These are phyloP conservation scores for Penicillium brevicompactum DNA, from an alignment of 2,329 filamentous ascomycete genomes.

Conservation along the genomic window DNA sequence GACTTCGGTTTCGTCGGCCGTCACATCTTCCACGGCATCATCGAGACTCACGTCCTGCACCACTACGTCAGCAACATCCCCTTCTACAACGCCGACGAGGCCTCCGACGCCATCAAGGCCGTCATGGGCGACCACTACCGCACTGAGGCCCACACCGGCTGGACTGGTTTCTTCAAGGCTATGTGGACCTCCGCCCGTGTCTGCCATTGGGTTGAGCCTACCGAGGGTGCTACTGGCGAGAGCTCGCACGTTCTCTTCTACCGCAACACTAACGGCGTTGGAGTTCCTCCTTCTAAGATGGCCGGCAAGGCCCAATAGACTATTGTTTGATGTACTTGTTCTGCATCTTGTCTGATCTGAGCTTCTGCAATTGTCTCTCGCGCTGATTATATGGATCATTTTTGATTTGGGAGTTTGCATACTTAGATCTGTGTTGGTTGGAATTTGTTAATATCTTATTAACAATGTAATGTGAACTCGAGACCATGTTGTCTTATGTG, in stretches of 20 bases:
- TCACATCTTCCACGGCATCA: constrained; percentile 88
- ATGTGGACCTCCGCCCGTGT: constrained; percentile 78
- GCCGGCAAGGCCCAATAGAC: constrained; percentile 11
- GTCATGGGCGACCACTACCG: constrained; percentile 97
- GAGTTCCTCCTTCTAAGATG: constrained; percentile 58
- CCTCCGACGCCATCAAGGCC: constrained; percentile 87
- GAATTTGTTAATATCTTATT: too few relatives aligned
- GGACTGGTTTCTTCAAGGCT: constrained; percentile 79
- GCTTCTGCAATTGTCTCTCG: too few relatives aligned
- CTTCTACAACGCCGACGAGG: constrained; percentile 95
- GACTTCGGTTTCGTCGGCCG: constrained; percentile 96
- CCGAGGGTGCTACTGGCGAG: constrained; percentile 75
- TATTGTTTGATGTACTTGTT: not conserved
- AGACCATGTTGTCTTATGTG: too few relatives aligned
- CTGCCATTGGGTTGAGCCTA: constrained; percentile 98
- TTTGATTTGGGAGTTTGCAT: not conserved
- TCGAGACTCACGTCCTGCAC: constrained; percentile 97
- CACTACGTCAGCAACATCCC: constrained; percentile 96
- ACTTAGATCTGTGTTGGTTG: not conserved
- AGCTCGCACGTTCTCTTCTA: constrained; percentile 88
- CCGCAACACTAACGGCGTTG: constrained; percentile 89
- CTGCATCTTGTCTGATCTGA: not conserved
- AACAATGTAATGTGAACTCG: too few relatives aligned
- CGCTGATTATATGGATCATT: not conserved
- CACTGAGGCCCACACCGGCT: constrained; percentile 73